Conservation (phyloP, 345 rosid genomes). For the Eucalyptus dawsonii region DNA sequence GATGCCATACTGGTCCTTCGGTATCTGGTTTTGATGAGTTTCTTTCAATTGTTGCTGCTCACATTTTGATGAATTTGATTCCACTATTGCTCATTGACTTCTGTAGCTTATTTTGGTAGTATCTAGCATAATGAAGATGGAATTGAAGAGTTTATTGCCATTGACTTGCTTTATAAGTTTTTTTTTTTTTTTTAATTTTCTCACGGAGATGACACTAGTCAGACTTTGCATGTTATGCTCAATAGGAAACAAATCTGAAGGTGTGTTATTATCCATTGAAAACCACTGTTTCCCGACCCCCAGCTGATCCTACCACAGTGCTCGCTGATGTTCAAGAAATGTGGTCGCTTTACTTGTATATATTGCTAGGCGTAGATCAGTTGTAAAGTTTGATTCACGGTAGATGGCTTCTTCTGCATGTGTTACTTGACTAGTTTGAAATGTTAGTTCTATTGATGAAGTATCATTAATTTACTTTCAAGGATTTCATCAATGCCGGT, state of each 20-base stretch:
- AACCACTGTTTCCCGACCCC: neutral
- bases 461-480: neutral
- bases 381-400: neutral
- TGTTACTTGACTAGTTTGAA: neutral
- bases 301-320: neutral
- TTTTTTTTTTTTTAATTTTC: no score
- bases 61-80: no score
- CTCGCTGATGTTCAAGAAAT: neutral
- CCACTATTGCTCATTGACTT: no score
- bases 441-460: neutral
- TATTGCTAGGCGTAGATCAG: neutral
- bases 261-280: neutral
- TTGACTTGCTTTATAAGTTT: no score
- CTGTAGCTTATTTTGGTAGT: no score
- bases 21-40: no score
- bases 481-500: conserved; percentile 75
- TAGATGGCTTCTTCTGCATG: neutral
- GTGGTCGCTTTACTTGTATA: neutral
- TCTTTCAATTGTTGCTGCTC: no score
- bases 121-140: no score
- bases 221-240: neutral
- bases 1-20: no score
- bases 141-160: no score
- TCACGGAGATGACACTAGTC: no score
- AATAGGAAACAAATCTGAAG: neutral